Conservation (phyloP, 306 rosid species). For the Dryas octopetala region DNA sequence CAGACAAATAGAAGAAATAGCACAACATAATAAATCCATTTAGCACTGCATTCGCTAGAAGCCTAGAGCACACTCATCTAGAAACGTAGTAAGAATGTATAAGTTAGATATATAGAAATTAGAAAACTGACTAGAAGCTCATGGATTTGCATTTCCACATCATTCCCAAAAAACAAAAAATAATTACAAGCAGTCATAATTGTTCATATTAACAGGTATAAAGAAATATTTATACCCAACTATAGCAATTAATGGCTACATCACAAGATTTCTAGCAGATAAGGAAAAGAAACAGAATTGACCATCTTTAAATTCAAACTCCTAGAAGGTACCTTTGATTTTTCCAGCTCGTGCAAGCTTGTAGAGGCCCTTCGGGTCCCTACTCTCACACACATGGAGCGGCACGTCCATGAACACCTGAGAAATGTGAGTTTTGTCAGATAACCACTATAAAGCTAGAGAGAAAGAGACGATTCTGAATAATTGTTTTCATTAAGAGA, state of each 20-base stretch:
- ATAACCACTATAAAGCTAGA: background rate
- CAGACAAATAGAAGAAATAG: background rate
- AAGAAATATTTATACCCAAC: background rate
- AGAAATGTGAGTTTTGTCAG: slow-evolving; percentile 26
- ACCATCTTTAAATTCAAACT: background rate
- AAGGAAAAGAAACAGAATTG: background rate
- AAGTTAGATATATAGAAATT: too few species aligned
- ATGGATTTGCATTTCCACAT: background rate
- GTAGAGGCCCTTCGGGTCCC: slow-evolving; percentile 97
- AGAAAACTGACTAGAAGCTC: too few species aligned
- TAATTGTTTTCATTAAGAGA: too few species aligned
- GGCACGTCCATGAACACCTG: slow-evolving; percentile 95
- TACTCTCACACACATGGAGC: slow-evolving; percentile 74
- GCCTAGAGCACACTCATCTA: too few species aligned
- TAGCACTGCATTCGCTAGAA: background rate
- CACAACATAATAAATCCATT: slow-evolving; percentile 1
- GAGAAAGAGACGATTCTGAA: too few species aligned
- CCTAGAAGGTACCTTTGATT: slow-evolving; percentile 61
- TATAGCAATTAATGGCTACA: background rate
- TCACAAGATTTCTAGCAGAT: background rate
- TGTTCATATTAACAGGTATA: background rate
- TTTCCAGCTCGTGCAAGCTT: slow-evolving; percentile 93
- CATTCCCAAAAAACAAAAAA: background rate
- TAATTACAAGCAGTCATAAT: too few species aligned
- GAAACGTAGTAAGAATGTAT: too few species aligned